Conservation (phyloP, 2,329 filamentous ascomycete species). For the Penicillium verrucosum region DNA sequence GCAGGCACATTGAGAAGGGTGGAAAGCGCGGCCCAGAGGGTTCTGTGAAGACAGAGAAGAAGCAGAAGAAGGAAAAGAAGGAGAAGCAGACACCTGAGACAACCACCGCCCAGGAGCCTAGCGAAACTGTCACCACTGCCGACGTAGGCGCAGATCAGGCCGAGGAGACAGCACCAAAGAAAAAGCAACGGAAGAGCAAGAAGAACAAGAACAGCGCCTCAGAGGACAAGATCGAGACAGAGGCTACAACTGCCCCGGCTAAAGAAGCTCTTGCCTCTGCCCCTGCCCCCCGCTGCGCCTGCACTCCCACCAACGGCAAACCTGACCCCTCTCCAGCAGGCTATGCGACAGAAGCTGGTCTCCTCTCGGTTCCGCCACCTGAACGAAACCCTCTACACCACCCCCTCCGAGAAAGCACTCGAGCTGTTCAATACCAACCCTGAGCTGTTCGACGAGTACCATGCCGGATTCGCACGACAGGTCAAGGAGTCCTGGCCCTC, state of each 20-base stretch:
- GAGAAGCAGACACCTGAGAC: constrained; percentile 26
- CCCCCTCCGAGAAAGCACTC: constrained; percentile 78
- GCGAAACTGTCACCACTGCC: constrained; percentile 7
- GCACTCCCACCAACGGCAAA: constrained; percentile 51
- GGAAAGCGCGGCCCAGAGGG: constrained; percentile 36
- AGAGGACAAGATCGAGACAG: constrained; percentile 23
- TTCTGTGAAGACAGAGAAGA: constrained; percentile 25
- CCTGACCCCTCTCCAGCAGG: constrained; percentile 86
- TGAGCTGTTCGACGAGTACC: constrained; percentile 94
- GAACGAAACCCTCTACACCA: constrained; percentile 94
- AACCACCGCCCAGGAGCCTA: constrained; percentile 17
- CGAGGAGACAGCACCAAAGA: constrained; percentile 24
- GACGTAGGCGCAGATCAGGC: constrained; percentile 23
- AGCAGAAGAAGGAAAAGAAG: constrained; percentile 29
- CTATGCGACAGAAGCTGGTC: constrained; percentile 92
- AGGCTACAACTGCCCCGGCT: constrained; percentile 8
- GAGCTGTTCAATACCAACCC: constrained; percentile 78
- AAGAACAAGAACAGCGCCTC: constrained; percentile 30
- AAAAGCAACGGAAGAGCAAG: constrained; percentile 33
- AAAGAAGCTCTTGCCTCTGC: constrained; percentile 10
- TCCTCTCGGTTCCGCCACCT: constrained; percentile 95
- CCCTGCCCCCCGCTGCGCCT: constrained; percentile 9
- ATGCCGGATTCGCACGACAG: constrained; percentile 92
- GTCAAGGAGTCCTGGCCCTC: constrained; percentile 88
- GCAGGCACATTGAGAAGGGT: constrained; percentile 66